Conservation (phyloP, 2,329 filamentous ascomycete species). For the Macrophomina tecta region DNA sequence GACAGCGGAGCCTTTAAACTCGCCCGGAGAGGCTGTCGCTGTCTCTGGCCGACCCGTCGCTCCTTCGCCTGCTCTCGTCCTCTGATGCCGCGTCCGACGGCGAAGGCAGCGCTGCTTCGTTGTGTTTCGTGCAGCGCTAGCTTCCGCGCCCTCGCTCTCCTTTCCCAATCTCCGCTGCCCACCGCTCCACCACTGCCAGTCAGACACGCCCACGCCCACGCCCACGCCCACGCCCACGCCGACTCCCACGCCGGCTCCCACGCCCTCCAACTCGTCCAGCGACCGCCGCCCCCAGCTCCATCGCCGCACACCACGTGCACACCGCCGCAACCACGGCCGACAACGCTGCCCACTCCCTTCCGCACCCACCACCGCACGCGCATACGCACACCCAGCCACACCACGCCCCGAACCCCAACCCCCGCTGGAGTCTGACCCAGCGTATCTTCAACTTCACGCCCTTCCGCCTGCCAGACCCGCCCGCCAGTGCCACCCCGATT, state of each 20-base stretch:
- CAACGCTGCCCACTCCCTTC: constrained; percentile 32
- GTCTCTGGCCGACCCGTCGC: not conserved
- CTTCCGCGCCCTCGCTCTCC: constrained; percentile 6
- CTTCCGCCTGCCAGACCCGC: constrained; percentile 36
- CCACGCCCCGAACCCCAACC: constrained; percentile 33
- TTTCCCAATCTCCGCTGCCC: constrained; percentile 21
- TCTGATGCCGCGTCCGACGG: not conserved
- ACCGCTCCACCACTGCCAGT: constrained; percentile 16
- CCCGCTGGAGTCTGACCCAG: constrained; percentile 49
- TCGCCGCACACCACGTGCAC: constrained; percentile 23
- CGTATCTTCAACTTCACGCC: constrained; percentile 47
- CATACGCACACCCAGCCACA: constrained; percentile 32
- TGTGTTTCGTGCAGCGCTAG: constrained; percentile 10
- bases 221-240: not conserved
- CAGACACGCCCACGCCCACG: not conserved
- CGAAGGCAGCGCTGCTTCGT: constrained; percentile 4
- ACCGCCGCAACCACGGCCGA: constrained; percentile 33
- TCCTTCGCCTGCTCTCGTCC: not conserved
- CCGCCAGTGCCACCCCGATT: constrained; percentile 27
- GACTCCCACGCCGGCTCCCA: too few species aligned
- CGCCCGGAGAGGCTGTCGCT: not conserved
- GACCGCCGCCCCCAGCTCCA: constrained; percentile 11
- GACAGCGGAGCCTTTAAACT: constrained; percentile 11
- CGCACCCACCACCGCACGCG: constrained; percentile 38
- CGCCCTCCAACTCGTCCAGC: not conserved